Evolutionary conservation across 2,329 filamentous ascomycete species (phyloP), one percentile per base, ranked within the genome.

Genomic region (Fusarium praegraminearum): DNA sequence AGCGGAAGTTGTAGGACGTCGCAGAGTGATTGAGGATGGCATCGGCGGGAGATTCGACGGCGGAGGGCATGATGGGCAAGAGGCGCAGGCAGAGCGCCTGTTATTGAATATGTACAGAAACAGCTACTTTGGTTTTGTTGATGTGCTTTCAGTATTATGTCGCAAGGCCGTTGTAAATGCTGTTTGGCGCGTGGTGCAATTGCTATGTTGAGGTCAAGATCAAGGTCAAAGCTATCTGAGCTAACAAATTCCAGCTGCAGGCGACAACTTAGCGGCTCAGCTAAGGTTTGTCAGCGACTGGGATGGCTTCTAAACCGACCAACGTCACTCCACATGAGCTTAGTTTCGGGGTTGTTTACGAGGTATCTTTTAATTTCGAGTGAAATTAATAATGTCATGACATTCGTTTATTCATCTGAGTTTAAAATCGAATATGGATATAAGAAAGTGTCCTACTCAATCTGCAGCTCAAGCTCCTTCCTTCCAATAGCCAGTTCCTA

Each of bases 1-100:
- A 97, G 79, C 88, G 88, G 84, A 98, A 97, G 73, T 84, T 88
- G 82, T 93, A 91, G 62, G 78, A 74, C 7, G 84, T 83, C 7
- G 85, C 80, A 61, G 82, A 79, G 80, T 89, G 89, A 62, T 85
- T 80, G 73, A 91, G 86, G 78, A 91, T 87, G 57, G 81, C 79
- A 70, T 76, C 57, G 69, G 78, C 74, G 67, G 76, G 64, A 67
- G 77, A 68, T 51, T 75, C 68, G 26, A 74, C 75, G 38, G 78
- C 68, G 32, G 75, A 61, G 30, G 78, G 72, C 78, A 80, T 80
- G 41, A 52, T 74, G 56, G 13, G 46, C 32, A 57, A 51, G 38
- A 40, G 18, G 57, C 41, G 52, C 32, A 57, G 62, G 69, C 71
- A 54, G 26, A 53, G 40, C 59, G 64, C 64, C 62, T 57, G 18